Conservation (phyloP, 768 basidiomycete species). For the Daedaleopsis nitida region DNA sequence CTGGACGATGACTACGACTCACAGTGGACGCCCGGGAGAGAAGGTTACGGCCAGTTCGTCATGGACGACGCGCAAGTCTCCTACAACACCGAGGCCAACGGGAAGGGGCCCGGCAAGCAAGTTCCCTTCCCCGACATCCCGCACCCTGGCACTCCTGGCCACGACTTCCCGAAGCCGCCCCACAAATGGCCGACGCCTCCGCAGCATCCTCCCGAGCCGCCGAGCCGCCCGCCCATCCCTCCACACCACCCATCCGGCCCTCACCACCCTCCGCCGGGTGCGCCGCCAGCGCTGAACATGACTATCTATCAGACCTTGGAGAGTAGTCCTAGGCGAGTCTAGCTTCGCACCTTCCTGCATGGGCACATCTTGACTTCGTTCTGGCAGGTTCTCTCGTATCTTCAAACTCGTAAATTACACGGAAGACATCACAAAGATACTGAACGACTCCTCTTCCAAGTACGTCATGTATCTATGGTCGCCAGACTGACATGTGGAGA, state of each 20-base stretch:
- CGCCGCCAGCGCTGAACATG: conserved; percentile 7
- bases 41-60: conserved; percentile 3
- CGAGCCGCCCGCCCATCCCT: not conserved
- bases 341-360: not conserved
- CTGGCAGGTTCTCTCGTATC: conserved; percentile 40
- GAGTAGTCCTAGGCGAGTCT: conserved; percentile 24
- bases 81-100: not conserved
- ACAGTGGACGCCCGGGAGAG: not conserved
- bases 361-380: not conserved
- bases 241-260: conserved; percentile 2
- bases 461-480: conserved; percentile 17
- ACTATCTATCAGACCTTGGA: conserved; percentile 34
- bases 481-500: not conserved
- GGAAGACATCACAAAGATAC: conserved; percentile 38
- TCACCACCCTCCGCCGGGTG: not conserved
- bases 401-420: conserved; percentile 44
- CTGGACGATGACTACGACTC: not conserved
- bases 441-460: conserved; percentile 43
- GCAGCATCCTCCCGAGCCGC: not conserved
- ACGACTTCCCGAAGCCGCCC: not conserved
- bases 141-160: not conserved
- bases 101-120: not conserved
- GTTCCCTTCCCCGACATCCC: not conserved
- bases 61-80: not conserved
- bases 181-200: not conserved